These are phyloP conservation scores for Astrothelium subdiscretum DNA, from an alignment of 495 filamentous ascomycete species.

Conservation along the genomic window DNA sequence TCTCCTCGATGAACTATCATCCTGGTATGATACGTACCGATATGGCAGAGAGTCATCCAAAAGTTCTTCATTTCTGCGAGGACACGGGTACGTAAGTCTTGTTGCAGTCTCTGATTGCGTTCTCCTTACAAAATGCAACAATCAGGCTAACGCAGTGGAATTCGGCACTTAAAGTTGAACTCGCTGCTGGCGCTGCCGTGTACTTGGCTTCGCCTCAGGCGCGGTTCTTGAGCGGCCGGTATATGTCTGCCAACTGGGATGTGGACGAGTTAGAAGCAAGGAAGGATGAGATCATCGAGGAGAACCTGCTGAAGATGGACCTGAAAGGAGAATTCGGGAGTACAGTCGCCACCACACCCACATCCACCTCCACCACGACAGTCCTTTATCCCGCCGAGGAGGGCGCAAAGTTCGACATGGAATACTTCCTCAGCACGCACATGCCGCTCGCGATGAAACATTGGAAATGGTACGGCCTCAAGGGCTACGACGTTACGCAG, in stretches of 20 bases:
- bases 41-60: too few relatives aligned
- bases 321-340: not conserved
- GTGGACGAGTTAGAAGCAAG: constrained; percentile 8
- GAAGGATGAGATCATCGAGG: constrained; percentile 5
- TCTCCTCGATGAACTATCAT: too few relatives aligned
- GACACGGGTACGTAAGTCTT: too few relatives aligned
- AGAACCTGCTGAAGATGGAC: constrained; percentile 1
- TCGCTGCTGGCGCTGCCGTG: constrained; percentile 7
- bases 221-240: constrained; percentile 2
- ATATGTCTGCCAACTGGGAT: constrained; percentile 8
- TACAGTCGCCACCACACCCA: constrained; percentile 4
- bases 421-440: constrained; percentile 20
- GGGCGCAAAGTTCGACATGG: constrained; percentile 19
- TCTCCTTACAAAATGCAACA: too few relatives aligned
- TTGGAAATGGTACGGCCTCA: constrained; percentile 11
- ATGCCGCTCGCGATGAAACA: constrained; percentile 16
- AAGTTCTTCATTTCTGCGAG: too few relatives aligned
- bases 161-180: constrained; percentile 2
- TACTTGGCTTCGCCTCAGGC: constrained; percentile 3
- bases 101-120: too few relatives aligned
- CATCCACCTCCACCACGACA: constrained; percentile 10
- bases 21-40: too few relatives aligned
- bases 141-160: too few relatives aligned
- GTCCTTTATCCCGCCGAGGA: constrained; percentile 18
- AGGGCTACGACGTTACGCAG: constrained; percentile 17